These are phyloP conservation scores for Gynandropsis gynandra DNA, from an alignment of 345 rosid genomes.

Conservation along the genomic window DNA sequence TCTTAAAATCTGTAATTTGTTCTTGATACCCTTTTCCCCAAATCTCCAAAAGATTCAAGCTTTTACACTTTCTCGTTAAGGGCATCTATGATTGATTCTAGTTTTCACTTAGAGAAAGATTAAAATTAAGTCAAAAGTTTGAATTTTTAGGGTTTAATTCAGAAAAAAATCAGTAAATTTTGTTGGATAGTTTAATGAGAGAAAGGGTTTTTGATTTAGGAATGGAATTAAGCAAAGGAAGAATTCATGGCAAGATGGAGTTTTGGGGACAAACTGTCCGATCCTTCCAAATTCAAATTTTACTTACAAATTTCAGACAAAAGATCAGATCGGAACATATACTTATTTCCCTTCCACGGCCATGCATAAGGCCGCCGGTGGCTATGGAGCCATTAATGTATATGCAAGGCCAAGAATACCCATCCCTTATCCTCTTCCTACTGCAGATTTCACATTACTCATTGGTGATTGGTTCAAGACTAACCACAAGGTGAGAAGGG, in stretches of 20 bases:
- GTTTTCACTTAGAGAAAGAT: background rate
- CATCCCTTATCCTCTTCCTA: conserved; percentile 62
- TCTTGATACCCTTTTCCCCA: too few relatives aligned
- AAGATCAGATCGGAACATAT: conserved; percentile 87
- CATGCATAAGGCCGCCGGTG: conserved; percentile 82
- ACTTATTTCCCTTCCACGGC: conserved; percentile 76
- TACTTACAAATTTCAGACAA: conserved; percentile 76
- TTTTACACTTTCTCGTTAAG: too few relatives aligned
- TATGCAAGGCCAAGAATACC: conserved; percentile 63
- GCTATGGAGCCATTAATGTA: conserved; percentile 63
- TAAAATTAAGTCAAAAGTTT: conserved; percentile 1
- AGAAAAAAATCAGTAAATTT: too few relatives aligned
- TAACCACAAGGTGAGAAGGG: conserved; percentile 52
- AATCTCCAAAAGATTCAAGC: too few relatives aligned
- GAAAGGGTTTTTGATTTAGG: conserved; percentile 33
- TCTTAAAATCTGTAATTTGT: too few relatives aligned
- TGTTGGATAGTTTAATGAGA: background rate
- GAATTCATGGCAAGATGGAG: conserved; percentile 91
- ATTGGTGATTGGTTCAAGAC: conserved; percentile 83
- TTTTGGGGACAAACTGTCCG: conserved; percentile 79
- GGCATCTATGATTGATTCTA: too few relatives aligned
- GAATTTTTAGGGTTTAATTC: background rate
- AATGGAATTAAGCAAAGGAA: conserved; percentile 87
- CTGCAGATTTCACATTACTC: conserved; percentile 64
- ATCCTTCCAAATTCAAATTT: conserved; percentile 72